A percentile compares a stretch with the other conserved stretches of the same genome.
Evolutionary conservation across 352 stramenopile genomes (phyloP).

Genomic region (Thalassiosira hispida): DNA sequence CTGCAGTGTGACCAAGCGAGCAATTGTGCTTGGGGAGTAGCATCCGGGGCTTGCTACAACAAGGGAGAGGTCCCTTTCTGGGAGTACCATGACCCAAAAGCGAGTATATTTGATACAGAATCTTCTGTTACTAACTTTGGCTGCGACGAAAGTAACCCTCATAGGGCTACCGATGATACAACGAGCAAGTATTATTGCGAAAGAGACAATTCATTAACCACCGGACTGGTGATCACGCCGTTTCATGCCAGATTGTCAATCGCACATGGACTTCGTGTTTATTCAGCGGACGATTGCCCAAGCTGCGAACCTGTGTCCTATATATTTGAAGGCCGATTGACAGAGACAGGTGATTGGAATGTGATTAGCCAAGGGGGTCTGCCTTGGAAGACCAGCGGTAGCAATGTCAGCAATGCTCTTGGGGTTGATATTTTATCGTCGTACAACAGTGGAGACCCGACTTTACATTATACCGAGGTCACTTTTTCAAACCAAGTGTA

Average conservation of each 20-base stretch:
- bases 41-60: constrained; percentile 38
- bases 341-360: constrained; percentile 24
- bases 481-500: constrained; percentile 20
- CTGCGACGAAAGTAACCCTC: constrained; percentile 3
- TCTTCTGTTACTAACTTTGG: constrained; percentile 38
- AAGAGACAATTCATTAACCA: neutral
- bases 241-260: constrained; percentile 30
- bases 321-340: constrained; percentile 35
- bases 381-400: constrained; percentile 22
- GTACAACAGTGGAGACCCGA: constrained; percentile 27
- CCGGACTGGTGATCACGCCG: constrained; percentile 32
- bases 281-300: constrained; percentile 26
- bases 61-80: constrained; percentile 36
- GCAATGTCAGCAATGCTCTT: constrained; percentile 17
- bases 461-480: constrained; percentile 33
- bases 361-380: constrained; percentile 44
- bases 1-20: constrained; percentile 49
- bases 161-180: constrained; percentile 21
- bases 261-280: constrained; percentile 32
- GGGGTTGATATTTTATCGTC: constrained; percentile 43
- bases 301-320: constrained; percentile 41
- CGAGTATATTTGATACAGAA: constrained; percentile 33
- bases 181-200: constrained; percentile 28
- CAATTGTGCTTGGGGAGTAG: constrained; percentile 44
- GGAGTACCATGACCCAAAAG: constrained; percentile 23